Evolutionary conservation across 176 grass and related monocot species (phyloP).

Genomic region (Urochloa ruziziensis): DNA sequence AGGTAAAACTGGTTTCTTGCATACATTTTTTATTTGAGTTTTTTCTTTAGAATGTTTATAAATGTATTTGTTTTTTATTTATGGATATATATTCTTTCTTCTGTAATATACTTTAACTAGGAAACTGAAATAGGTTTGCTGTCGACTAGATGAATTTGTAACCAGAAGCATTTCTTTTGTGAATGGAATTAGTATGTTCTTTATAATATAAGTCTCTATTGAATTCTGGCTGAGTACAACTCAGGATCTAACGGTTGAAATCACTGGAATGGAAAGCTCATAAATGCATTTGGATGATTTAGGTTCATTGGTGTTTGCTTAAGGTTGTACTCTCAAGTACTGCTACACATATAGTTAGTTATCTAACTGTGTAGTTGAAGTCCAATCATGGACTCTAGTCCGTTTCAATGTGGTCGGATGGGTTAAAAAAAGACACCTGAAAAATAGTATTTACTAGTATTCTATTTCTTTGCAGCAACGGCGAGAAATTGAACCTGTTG

Average conservation of each 20-base stretch:
- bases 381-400: background rate
- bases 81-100: background rate
- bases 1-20: conserved; percentile 49
- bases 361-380: background rate
- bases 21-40: background rate
- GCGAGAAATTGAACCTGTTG: conserved; percentile 53
- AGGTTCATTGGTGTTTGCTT: too few relatives aligned
- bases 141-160: background rate
- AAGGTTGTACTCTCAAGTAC: too few relatives aligned
- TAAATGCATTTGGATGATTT: too few relatives aligned
- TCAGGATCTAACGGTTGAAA: too few relatives aligned
- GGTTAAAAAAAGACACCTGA: background rate
- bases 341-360: too few relatives aligned
- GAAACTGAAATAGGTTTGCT: background rate
- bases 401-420: background rate
- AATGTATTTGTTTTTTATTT: background rate
- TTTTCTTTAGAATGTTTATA: background rate
- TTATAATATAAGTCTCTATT: background rate
- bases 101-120: background rate
- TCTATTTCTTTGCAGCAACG: conserved; percentile 55
- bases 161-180: background rate
- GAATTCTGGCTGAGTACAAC: too few relatives aligned
- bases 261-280: too few relatives aligned
- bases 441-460: conserved; percentile 7
- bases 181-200: background rate